Evolutionary conservation across 306 rosid species (phyloP).

Genomic region (Quercus parvula): DNA sequence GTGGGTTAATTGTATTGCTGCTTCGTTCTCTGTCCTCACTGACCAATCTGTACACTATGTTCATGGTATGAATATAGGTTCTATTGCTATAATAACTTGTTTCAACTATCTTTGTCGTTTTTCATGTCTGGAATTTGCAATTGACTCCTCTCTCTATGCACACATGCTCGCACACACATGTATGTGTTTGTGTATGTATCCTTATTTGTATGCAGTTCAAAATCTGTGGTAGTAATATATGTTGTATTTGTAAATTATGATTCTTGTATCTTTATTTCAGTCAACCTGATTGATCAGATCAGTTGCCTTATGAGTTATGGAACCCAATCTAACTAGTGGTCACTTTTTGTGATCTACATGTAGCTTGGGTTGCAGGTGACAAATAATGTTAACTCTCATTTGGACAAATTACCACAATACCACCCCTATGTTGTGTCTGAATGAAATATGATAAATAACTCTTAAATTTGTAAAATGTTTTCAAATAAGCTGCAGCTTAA

Average conservation of each 20-base stretch:
- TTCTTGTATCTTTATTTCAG: not conserved
- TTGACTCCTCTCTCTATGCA: not conserved
- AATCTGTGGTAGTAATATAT: not conserved
- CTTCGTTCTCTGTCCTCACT: slow-evolving; percentile 77
- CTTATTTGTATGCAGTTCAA: not conserved
- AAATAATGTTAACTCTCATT: not conserved
- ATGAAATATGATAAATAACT: not conserved
- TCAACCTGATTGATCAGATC: not conserved
- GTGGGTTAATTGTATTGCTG: slow-evolving; percentile 79
- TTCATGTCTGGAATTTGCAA: not conserved
- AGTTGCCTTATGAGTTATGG: not conserved
- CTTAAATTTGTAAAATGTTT: not conserved
- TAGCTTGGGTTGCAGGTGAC: not conserved
- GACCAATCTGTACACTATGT: slow-evolving; percentile 94
- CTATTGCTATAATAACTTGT: slow-evolving; percentile 8
- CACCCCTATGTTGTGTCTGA: not conserved
- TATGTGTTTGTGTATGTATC: no score
- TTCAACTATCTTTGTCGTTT: not conserved
- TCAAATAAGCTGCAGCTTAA: not conserved
- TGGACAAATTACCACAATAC: not conserved
- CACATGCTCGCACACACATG: no score
- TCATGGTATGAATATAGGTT: slow-evolving; percentile 62
- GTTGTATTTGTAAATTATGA: not conserved
- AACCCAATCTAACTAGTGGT: not conserved
- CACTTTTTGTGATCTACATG: not conserved